Percentiles rank a stretch among this genome's conserved stretches.
These are phyloP conservation scores for Arthrobotrys entomopaga DNA, from an alignment of 2,329 filamentous ascomycete genomes.

Conservation along the genomic window DNA sequence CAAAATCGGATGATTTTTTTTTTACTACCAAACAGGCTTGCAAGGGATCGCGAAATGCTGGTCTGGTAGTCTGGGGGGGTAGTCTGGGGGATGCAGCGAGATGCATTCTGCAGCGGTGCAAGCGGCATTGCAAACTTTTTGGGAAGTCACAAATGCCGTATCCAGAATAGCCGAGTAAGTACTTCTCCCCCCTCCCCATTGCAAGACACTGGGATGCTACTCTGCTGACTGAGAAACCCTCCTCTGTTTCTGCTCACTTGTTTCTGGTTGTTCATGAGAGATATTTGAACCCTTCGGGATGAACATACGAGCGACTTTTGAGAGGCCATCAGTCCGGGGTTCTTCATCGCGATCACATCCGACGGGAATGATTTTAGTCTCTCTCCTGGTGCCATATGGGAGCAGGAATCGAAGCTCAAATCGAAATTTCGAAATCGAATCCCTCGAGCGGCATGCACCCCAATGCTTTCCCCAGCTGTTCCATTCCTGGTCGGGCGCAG, in stretches of 20 bases:
- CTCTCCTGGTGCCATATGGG: no score
- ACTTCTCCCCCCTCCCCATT: not conserved
- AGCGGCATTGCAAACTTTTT: constrained; percentile 23
- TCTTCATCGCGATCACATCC: no score
- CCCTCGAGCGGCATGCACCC: no score
- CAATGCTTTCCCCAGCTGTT: constrained; percentile 4
- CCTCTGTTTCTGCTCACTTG: not conserved
- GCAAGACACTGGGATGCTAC: not conserved
- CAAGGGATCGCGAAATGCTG: constrained; percentile 32
- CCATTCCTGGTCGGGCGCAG: not conserved
- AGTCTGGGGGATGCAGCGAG: no score
- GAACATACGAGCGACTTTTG: no score
- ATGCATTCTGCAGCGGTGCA: constrained; percentile 23
- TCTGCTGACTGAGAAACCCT: not conserved
- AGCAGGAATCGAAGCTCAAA: not conserved
- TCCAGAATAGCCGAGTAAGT: constrained; percentile 11
- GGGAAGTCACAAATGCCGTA: constrained; percentile 16
- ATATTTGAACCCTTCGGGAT: no score
- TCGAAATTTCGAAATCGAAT: not conserved
- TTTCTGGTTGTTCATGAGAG: not conserved
- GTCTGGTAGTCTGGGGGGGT: no score
- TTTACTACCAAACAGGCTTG: not conserved
- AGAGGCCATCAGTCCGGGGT: no score
- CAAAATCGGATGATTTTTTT: constrained; percentile 28
- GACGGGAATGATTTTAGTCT: no score